phyloP scores from a whole-genome alignment of 2,329 filamentous ascomycete species.

The Plenodomus lindquistii region DNA sequence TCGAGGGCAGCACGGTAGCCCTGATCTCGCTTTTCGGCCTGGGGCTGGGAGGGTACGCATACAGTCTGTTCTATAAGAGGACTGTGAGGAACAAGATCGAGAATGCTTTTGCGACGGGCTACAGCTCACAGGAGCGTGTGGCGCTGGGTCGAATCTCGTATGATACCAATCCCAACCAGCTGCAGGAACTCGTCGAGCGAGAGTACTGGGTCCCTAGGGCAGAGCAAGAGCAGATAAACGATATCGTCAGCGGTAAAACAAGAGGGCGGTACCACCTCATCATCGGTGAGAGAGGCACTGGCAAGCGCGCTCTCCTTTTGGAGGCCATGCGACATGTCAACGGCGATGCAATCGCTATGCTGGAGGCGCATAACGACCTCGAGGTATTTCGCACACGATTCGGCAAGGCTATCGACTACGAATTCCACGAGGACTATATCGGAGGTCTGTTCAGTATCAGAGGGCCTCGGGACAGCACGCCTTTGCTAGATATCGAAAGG shows the following conservation, averaged over 20 bases:
- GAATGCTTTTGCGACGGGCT: constrained; percentile 39
- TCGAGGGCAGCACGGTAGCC: constrained; percentile 42
- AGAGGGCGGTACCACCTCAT: constrained; percentile 87
- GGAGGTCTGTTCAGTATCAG: constrained; percentile 92
- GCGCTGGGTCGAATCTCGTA: constrained; percentile 35
- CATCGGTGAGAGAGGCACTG: constrained; percentile 92
- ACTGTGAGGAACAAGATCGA: constrained; percentile 38
- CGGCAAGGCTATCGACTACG: constrained; percentile 92
- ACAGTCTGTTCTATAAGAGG: constrained; percentile 39
- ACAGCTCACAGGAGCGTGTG: constrained; percentile 41
- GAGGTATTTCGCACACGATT: constrained; percentile 93
- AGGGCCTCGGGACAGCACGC: constrained; percentile 87
- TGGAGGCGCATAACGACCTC: constrained; percentile 90
- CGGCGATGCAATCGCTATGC: constrained; percentile 87
- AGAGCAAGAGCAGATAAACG: constrained; percentile 78
- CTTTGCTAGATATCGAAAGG: constrained; percentile 90
- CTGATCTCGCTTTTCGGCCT: constrained; percentile 40
- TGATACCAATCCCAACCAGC: constrained; percentile 27
- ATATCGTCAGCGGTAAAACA: constrained; percentile 73
- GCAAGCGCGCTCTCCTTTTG: constrained; percentile 92
- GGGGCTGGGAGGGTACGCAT: constrained; percentile 39
- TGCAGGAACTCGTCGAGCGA: constrained; percentile 42
- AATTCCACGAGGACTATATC: constrained; percentile 97
- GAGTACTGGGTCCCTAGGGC: constrained; percentile 80
- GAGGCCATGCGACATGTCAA: constrained; percentile 92